phyloP scores from a whole-genome alignment of 2,329 filamentous ascomycete species.

The Apiospora kogelbergensis region DNA sequence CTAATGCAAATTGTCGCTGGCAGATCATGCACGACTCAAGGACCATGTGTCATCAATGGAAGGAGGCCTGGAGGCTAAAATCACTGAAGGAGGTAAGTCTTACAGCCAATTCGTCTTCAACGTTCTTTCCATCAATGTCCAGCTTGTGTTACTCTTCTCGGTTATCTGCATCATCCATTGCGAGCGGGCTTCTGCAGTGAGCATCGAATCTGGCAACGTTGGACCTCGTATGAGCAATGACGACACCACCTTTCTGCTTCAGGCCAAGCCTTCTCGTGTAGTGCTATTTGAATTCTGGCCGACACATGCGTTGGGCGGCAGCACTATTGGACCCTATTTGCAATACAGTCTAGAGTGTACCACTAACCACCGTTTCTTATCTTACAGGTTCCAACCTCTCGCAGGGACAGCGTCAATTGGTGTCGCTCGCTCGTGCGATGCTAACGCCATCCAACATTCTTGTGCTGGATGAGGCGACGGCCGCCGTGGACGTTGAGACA shows the following conservation, averaged over 20 bases:
- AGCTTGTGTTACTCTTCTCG: conserved; percentile 15
- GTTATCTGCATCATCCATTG: conserved; percentile 21
- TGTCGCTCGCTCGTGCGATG: conserved; percentile 90
- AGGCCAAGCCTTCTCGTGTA: neutral
- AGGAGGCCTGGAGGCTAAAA: conserved; percentile 83
- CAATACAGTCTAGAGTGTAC: neutral
- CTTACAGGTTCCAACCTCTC: conserved; percentile 84
- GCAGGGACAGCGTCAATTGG: conserved; percentile 89
- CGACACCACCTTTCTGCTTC: neutral
- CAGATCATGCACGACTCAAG: conserved; percentile 90
- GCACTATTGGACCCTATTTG: neutral
- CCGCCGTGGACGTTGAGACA: conserved; percentile 68
- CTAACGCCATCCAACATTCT: conserved; percentile 96
- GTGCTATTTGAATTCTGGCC: neutral
- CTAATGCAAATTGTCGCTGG: conserved; percentile 38
- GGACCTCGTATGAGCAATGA: neutral
- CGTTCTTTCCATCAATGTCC: conserved; percentile 21
- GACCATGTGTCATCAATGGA: conserved; percentile 86
- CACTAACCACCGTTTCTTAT: neutral
- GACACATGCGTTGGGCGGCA: neutral
- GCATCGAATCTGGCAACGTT: neutral
- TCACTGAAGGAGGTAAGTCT: conserved; percentile 87
- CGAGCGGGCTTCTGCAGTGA: neutral
- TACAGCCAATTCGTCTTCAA: conserved; percentile 19
- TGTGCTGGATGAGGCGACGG: conserved; percentile 94